Evolutionary conservation across 495 filamentous ascomycete species (phyloP), one percentile per base, ranked within the genome.

Genomic region (Penicillium daleae): DNA sequence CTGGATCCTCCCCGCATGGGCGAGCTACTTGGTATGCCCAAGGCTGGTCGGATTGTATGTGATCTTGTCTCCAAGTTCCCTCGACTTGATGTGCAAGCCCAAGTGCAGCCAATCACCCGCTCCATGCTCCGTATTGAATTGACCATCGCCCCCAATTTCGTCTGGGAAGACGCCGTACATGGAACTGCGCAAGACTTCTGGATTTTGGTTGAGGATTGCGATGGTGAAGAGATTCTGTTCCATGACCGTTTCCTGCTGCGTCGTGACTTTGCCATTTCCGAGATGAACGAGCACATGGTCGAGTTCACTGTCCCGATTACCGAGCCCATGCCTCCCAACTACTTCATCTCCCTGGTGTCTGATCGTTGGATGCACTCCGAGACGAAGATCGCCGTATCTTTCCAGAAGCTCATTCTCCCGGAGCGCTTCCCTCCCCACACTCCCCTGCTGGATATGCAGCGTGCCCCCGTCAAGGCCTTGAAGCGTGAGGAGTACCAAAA

Each of bases 291-390:
- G 73, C 95, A 99, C 69, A 76, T 97, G n/a, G 89, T 99, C 33
- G 95, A 98, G 61, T 97, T 99, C 69, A 97, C 96, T 0, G 94
- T 97, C 6, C 89, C 95, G 1, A 95, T 99, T 66, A 90, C 92
- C 2, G 95, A 99, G 68, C 95, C 95, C 1, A 97, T 97, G 91
- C 96, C 95, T 6, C 95, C 95, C 0, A 96, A 98, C 69, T 98
- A 98, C 77, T 99, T 99, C 78, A 92, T 99, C 69, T 92, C 92
- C 1, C 83, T 97, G 57, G 81, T 96, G 17, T 97, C 93, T 3
- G 95, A 99, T 67, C 84, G 96, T 59, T 99, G 95, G 95, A 95
- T 98, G 91, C 92, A 97, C 68, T 92, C 94, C 13, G 93, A 98
- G 77, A 96, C 93, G 7, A 96, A 93, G 70, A 79, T 99, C 46